phyloP scores from a whole-genome alignment of 352 stramenopile species.

The Pythium pectinolyticum region DNA sequence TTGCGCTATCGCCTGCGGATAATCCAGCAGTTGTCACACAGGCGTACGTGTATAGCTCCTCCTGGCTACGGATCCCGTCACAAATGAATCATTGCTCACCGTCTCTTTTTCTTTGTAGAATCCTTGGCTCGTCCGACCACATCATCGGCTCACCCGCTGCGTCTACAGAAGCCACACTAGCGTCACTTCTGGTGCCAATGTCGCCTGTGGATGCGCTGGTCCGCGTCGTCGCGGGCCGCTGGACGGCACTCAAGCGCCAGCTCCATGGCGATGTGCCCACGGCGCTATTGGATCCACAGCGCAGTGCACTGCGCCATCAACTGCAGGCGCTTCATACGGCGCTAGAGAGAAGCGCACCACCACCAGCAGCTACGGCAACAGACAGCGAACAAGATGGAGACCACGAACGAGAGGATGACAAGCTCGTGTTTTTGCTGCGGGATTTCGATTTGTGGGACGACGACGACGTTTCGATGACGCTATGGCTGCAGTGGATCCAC shows the following conservation, averaged over 20 bases:
- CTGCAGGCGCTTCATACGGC: background rate
- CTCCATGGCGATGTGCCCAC: slow-evolving; percentile 46
- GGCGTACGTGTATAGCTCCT: slow-evolving; percentile 24
- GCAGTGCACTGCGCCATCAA: slow-evolving; percentile 6
- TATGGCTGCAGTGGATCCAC: slow-evolving; percentile 55
- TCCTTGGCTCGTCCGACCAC: slow-evolving; percentile 13
- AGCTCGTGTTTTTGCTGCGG: slow-evolving; percentile 56
- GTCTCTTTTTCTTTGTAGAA: background rate
- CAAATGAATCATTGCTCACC: background rate
- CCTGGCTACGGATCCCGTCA: no score
- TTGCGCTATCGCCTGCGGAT: slow-evolving; percentile 60
- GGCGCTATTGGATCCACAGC: slow-evolving; percentile 37
- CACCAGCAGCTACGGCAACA: background rate
- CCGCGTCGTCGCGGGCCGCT: slow-evolving; percentile 36
- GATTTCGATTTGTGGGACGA: slow-evolving; percentile 53
- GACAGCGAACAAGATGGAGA: background rate
- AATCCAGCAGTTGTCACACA: slow-evolving; percentile 26
- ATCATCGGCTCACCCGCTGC: slow-evolving; percentile 39
- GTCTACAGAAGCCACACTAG: slow-evolving; percentile 36
- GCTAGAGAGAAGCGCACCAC: background rate
- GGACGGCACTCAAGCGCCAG: slow-evolving; percentile 39
- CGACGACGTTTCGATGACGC: slow-evolving; percentile 31
- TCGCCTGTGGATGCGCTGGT: slow-evolving; percentile 26
- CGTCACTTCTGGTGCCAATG: slow-evolving; percentile 30
- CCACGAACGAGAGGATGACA: background rate